phyloP scores from a whole-genome alignment of 345 rosid species.

The Salix exigua region DNA sequence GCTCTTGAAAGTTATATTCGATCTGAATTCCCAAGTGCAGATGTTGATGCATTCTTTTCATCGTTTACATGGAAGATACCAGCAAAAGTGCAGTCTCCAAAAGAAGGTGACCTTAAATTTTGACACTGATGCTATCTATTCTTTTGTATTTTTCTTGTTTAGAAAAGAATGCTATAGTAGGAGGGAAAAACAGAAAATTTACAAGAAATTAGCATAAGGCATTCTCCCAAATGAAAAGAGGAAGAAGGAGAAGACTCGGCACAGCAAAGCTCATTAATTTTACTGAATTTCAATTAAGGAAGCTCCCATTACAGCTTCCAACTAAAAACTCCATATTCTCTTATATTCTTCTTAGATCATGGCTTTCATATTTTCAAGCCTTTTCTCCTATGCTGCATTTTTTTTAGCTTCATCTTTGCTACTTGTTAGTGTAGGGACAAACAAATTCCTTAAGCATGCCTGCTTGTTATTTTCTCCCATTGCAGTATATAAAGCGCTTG shows the following conservation, averaged over 20 bases:
- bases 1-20: slow-evolving; percentile 13
- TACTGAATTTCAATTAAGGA: neutral
- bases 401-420: neutral
- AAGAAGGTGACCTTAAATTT: slow-evolving; percentile 14
- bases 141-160: neutral
- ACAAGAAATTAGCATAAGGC: neutral
- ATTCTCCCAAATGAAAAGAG: neutral
- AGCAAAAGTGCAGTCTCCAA: slow-evolving; percentile 5
- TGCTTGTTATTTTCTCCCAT: neutral
- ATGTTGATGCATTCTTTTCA: slow-evolving; percentile 24
- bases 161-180: neutral
- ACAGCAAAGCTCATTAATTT: neutral
- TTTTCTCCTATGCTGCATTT: neutral
- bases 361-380: neutral
- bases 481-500: neutral
- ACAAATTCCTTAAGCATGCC: neutral
- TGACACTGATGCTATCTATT: neutral
- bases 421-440: neutral
- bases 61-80: slow-evolving; percentile 31
- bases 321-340: neutral
- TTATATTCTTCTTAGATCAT: neutral
- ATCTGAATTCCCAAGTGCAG: slow-evolving; percentile 14
- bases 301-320: neutral
- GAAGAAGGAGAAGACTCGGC: neutral
- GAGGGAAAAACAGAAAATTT: neutral